phyloP scores from a whole-genome alignment of 192 early-diverging fungal genomes.

The Coemansia erecta region DNA sequence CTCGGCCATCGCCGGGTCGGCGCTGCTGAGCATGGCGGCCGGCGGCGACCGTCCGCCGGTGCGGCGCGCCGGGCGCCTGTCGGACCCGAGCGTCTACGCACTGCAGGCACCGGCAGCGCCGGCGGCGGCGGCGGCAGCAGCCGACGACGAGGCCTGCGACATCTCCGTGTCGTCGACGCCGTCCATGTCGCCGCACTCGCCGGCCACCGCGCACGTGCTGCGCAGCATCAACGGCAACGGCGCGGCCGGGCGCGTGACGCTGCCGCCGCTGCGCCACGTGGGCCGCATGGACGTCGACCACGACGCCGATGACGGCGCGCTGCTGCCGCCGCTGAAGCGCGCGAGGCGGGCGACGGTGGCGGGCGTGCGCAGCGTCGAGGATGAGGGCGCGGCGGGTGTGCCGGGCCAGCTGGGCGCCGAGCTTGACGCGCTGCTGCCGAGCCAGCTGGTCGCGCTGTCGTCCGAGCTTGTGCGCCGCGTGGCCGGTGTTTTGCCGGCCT shows the following conservation, averaged over 20 bases:
- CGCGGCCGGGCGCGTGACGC: not conserved
- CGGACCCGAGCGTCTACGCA: constrained; percentile 44
- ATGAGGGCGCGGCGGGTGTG: not conserved
- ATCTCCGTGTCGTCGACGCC: constrained; percentile 51
- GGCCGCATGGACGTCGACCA: constrained; percentile 17
- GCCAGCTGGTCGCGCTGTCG: constrained; percentile 49
- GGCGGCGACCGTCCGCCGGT: constrained; percentile 20
- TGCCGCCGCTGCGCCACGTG: constrained; percentile 4
- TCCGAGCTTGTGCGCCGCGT: constrained; percentile 50
- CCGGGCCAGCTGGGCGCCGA: constrained; percentile 21
- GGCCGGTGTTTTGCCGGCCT: constrained; percentile 35
- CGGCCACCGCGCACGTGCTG: constrained; percentile 1
- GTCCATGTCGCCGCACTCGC: constrained; percentile 18
- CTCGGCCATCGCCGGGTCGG: constrained; percentile 50
- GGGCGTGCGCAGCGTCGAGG: constrained; percentile 18
- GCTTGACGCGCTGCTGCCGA: constrained; percentile 28
- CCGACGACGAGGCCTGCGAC: constrained; percentile 43
- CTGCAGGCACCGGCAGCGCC: constrained; percentile 13
- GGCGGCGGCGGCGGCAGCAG: constrained; percentile 8
- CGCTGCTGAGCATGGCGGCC: constrained; percentile 53
- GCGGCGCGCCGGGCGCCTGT: constrained; percentile 34
- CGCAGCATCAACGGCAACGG: not conserved
- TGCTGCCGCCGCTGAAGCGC: constrained; percentile 20
- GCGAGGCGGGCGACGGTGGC: constrained; percentile 33
- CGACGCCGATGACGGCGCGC: not conserved